These are phyloP conservation scores for Nemania abortiva DNA, from an alignment of 2,329 filamentous ascomycete genomes.

Conservation along the genomic window DNA sequence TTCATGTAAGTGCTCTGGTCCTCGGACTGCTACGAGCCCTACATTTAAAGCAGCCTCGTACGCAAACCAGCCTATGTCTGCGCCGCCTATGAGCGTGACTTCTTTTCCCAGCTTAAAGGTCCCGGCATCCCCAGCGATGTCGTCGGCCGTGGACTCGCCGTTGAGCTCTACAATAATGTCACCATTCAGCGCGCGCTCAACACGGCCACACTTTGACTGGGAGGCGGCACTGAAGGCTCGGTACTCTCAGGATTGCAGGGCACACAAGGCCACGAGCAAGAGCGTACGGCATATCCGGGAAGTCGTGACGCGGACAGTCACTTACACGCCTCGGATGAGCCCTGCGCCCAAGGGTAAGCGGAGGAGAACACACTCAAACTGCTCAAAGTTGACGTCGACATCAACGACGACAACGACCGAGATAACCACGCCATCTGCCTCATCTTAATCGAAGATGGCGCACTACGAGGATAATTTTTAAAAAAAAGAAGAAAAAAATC, in stretches of 20 bases:
- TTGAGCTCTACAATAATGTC: conserved; percentile 74
- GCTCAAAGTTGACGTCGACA: conserved; percentile 45
- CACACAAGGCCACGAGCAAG: conserved; percentile 68
- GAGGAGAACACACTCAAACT: conserved; percentile 69
- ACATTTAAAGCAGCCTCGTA: conserved; percentile 67
- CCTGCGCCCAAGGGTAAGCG: conserved; percentile 92
- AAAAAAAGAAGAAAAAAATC: conserved; percentile 2
- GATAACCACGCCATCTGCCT: conserved; percentile 40
- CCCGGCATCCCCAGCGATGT: conserved; percentile 79
- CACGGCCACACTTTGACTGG: conserved; percentile 83
- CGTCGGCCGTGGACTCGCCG: conserved; percentile 77
- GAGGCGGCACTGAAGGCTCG: conserved; percentile 76
- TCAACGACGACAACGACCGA: conserved; percentile 33
- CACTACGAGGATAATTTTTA: not conserved
- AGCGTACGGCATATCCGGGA: conserved; percentile 81
- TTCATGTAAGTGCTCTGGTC: conserved; percentile 65
- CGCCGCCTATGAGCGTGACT: conserved; percentile 70
- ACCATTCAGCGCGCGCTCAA: conserved; percentile 76
- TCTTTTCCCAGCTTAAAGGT: conserved; percentile 78
- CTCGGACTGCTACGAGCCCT: conserved; percentile 63
- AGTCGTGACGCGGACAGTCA: conserved; percentile 93
- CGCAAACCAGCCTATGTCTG: conserved; percentile 68
- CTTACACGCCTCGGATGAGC: conserved; percentile 87
- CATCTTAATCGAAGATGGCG: conserved; percentile 39
- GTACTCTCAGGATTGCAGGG: conserved; percentile 69